Evolutionary conservation across 441 rosid genomes (phyloP), one percentile per base, ranked within the genome.

Genomic region (Jatropha podagrica): DNA sequence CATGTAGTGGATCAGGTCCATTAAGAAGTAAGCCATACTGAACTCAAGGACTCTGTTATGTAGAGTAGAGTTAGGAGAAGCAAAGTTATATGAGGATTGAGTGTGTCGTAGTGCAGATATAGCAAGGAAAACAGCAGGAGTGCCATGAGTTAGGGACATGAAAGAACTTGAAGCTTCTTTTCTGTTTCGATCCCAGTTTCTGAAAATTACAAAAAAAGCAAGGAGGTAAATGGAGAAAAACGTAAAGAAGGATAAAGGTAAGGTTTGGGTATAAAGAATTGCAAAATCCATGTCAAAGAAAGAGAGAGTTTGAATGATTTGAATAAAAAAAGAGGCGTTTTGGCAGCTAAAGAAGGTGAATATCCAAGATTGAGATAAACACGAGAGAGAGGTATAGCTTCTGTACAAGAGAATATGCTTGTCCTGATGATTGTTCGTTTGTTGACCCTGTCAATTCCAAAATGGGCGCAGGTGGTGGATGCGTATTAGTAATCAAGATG

Each of bases 101-200:
- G 76, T 10, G 64, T 63, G 23, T 32, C 68, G 69, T 64, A 89
- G 74, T 27, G 92, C 85, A 5, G 59, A 63, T 66, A 72, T 51
- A 0, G 97, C 88, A 60, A 89, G 64, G 63, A 89, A 23, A 59
- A 86, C 85, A 56, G 91, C 99, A 42, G 99, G 95, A 27, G 92
- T 89, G 48, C 97, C 97, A 77, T 95, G 97, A 80, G 79, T 77
- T 11, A 92, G 77, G 11, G 97, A 95, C 77, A 86, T 86, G 79
- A 95, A 81, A 78, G 89, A 88, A 81, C 97, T 91, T 51, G 98
- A 78, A 72, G 96, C 98, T 74, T 85, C 85, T 26, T 84, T 78
- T 0, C 95, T 80, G 60, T 80, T 83, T 17, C 74, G 77, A 71
- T 75, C 85, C 97, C 97, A 91, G 44, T 83, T 81, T 5, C 88